Evolutionary conservation across 129 eudicot species (phyloP), one percentile per base, ranked within the genome.

Genomic region (Artemisia annua): DNA sequence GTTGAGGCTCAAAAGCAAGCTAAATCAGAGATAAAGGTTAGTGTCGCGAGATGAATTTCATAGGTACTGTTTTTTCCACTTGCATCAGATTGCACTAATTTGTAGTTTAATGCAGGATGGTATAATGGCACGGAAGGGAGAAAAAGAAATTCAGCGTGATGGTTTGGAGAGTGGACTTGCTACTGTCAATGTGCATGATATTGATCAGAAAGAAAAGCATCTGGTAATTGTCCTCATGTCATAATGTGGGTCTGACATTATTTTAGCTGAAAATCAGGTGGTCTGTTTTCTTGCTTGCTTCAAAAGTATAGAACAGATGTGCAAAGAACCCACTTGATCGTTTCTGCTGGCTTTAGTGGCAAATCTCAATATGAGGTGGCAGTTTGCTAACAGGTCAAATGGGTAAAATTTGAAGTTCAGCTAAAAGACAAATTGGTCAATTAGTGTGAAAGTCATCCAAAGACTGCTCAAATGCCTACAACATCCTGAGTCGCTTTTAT

Each of bases 161-260:
- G 28, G 51, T 58, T 73, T 76, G 72, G 98, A 93, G 78, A 66
- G 3, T 54, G 68, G 74, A 48, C 67, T 87, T 75, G 72, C 89
- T 56, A 66, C 77, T 39, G 30, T 76, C 19, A 77, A 87, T 68
- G 51, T 85, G 55, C 63, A 65, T 22, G 73, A 48, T 55, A 69
- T 93, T 53, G 97, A 93, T 76, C 92, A 89, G 72, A 87, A 85
- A 76, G 96, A 89, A 73, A 89, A 71, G 83, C 75, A 61, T 57
- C 58, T 84, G 90, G 98, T 93, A 85, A 61, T 71, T 2, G 14
- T 54, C 46, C 49, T 28, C 54, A 17, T 69, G 17, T 60, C 35
- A 7, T 7, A 35, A 35, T 70, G 13, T 8, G 65, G 48, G 35
- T 71, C 20, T 71, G 54, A 71, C 44, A 15, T 72, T 24, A 12